Base-by-base conservation (phyloP, 805 yeast genomes). In the Groenewaldozyma tartarivorans region DNA sequence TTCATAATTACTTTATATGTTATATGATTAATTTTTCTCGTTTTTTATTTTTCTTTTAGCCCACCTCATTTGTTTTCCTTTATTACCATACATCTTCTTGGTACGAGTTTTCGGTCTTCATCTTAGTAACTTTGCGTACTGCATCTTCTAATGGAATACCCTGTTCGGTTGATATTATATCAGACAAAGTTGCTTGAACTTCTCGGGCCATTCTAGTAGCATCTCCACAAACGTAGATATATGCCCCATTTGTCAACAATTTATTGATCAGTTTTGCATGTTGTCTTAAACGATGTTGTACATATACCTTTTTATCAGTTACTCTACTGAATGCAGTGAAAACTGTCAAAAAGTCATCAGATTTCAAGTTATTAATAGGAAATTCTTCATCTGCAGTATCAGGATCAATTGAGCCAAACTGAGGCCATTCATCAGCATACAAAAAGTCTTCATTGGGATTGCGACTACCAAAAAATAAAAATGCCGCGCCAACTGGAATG, bases 1-100 rank as follows among this genome's bases (percentile, higher is more conserved):
- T 26, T 26, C n/a, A n/a, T 26, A 11, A 26, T 26, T 26, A n/a
- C 11, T 26, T 26, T 26, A 26, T 26, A 26, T n/a, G n/a, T 26
- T 26, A 26, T 26, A 11, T n/a, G n/a, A n/a, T n/a, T n/a, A n/a
- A n/a, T n/a, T n/a, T n/a, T n/a, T n/a, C n/a, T n/a, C n/a, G n/a
- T n/a, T n/a, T n/a, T n/a, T n/a, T n/a, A n/a, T n/a, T n/a, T n/a
- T n/a, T n/a, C n/a, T n/a, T n/a, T n/a, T n/a, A n/a, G n/a, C n/a
- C n/a, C n/a, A n/a, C n/a, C n/a, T n/a, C n/a, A n/a, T n/a, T n/a
- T n/a, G n/a, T n/a, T n/a, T n/a, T n/a, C n/a, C n/a, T n/a, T n/a
- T 9, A 13, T 65, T 68, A 90, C 98, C 98, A 90, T 11, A 90
- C 95, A 70, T 90, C 98, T 66, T 92, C 97, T 67, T 90, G 98